Conservation (phyloP, 805 yeast species). For the Blastobotrys chiropterorum region DNA sequence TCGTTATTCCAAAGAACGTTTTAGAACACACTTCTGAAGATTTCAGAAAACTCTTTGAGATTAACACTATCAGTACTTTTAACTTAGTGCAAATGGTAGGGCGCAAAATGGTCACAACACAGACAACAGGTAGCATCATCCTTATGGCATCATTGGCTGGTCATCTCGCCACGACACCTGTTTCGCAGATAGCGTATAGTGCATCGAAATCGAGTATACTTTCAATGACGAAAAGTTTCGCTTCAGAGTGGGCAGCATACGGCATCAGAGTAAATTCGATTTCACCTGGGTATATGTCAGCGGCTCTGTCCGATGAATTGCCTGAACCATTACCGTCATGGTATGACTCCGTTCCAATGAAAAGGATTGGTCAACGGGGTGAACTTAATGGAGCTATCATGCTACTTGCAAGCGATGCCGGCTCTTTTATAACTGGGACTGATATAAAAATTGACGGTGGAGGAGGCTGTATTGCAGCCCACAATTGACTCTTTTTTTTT, state of each 20-base stretch:
- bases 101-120: constrained; percentile 2
- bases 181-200: constrained; percentile 2
- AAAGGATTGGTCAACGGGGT: constrained; percentile 4
- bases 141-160: constrained; percentile 7
- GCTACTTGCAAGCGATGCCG: constrained; percentile 5
- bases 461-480: too few relatives aligned
- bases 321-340: background rate
- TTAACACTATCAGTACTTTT: constrained; percentile 5
- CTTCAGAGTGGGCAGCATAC: constrained; percentile 8
- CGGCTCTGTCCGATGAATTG: background rate
- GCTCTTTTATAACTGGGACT: constrained; percentile 5
- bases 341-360: constrained; percentile 3
- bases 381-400: constrained; percentile 3
- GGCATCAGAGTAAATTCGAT: constrained; percentile 6
- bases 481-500: too few relatives aligned
- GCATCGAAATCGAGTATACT: constrained; percentile 4
- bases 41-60: constrained; percentile 2
- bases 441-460: constrained; percentile 6
- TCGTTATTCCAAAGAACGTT: constrained; percentile 4
- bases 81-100: constrained; percentile 7
- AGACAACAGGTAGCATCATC: constrained; percentile 6
- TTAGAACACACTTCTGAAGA: constrained; percentile 1
- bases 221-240: constrained; percentile 4
- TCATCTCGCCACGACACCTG: constrained; percentile 1
- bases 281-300: constrained; percentile 5